These are phyloP conservation scores for Triangularia verruculosa DNA, from an alignment of 2,329 filamentous ascomycete species.

Conservation along the genomic window DNA sequence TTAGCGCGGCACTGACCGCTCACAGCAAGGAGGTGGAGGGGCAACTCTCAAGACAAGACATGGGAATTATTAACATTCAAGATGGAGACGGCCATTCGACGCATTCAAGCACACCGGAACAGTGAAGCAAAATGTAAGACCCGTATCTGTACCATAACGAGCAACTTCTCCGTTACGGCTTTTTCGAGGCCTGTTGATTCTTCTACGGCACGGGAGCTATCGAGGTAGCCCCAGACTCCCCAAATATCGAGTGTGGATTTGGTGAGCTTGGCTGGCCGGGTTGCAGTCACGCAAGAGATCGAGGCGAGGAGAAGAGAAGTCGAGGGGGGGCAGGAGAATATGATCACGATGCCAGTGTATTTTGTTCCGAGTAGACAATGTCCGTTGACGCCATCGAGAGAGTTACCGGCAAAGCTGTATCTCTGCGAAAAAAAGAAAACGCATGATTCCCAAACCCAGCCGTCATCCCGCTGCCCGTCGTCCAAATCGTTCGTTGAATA, in stretches of 20 bases:
- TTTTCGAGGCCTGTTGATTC: conserved; percentile 54
- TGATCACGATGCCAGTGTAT: conserved; percentile 30
- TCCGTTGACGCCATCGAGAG: conserved; percentile 30
- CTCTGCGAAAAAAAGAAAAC: conserved; percentile 1
- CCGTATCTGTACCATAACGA: conserved; percentile 65
- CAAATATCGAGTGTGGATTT: conserved; percentile 46
- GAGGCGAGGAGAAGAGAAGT: background rate
- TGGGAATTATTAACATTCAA: too few relatives aligned
- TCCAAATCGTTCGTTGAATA: conserved; percentile 21
- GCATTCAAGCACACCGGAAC: background rate
- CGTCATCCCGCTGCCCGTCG: conserved; percentile 24
- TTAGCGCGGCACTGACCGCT: conserved; percentile 15
- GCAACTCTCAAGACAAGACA: too few relatives aligned
- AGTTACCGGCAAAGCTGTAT: conserved; percentile 21
- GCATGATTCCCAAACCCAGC: conserved; percentile 23
- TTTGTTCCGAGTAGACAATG: conserved; percentile 29
- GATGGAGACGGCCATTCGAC: background rate
- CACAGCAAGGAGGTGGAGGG: too few relatives aligned
- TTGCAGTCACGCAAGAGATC: background rate
- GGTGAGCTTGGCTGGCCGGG: conserved; percentile 57
- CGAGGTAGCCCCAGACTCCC: conserved; percentile 55
- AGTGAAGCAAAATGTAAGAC: conserved; percentile 45
- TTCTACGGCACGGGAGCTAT: conserved; percentile 61
- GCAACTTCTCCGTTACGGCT: conserved; percentile 55
- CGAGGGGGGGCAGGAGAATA: background rate